Evolutionary conservation across 257 asterid genomes (phyloP).

Genomic region (Solanum ahanhuiri): DNA sequence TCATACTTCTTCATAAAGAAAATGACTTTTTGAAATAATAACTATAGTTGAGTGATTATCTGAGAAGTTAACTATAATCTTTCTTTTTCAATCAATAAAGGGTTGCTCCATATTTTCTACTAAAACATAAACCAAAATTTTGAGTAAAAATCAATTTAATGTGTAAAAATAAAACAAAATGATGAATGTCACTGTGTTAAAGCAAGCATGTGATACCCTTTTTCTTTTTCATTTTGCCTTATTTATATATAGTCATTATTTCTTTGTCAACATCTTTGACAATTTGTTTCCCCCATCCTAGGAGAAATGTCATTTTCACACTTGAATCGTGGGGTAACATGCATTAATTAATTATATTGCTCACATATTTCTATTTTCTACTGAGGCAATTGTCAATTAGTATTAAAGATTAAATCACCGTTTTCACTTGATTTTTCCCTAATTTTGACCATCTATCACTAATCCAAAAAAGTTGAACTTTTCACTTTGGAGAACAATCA

Average conservation of each 20-base stretch:
- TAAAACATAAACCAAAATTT: neutral
- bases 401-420: neutral
- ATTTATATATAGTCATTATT: neutral
- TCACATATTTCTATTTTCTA: neutral
- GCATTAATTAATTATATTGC: neutral
- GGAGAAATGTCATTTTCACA: neutral
- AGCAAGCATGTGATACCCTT: neutral
- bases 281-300: neutral
- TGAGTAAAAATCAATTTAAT: neutral
- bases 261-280: conserved; percentile 5
- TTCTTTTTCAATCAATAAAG: neutral
- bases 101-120: neutral
- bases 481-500: neutral
- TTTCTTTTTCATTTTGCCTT: neutral
- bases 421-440: neutral
- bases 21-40: neutral
- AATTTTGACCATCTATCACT: neutral
- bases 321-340: neutral
- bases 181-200: neutral
- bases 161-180: neutral
- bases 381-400: neutral
- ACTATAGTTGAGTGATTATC: too few relatives aligned
- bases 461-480: neutral
- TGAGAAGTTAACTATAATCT: too few relatives aligned
- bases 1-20: neutral